A percentile compares a stretch with the other conserved stretches of the same genome.
Evolutionary conservation across 2,329 filamentous ascomycete genomes (phyloP).

Genomic region (Paramyrothecium sp.): DNA sequence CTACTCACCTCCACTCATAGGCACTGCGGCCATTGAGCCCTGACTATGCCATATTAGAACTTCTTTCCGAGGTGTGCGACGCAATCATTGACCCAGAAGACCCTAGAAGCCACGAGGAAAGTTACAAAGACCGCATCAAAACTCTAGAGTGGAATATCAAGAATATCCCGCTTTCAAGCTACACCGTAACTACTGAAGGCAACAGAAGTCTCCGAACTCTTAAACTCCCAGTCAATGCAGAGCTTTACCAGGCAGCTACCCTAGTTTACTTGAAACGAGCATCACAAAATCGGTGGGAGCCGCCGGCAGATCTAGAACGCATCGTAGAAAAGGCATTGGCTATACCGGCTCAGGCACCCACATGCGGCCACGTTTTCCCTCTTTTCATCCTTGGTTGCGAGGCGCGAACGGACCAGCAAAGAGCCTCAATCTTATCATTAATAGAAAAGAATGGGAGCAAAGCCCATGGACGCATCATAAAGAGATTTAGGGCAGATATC

Average conservation of each 20-base stretch:
- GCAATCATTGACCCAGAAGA: slow-evolving; percentile 10
- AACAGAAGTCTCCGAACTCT: not conserved
- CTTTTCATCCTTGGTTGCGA: slow-evolving; percentile 32
- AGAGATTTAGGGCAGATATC: slow-evolving; percentile 17
- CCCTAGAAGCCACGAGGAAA: slow-evolving; percentile 4
- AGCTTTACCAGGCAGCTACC: slow-evolving; percentile 14
- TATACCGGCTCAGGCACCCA: slow-evolving; percentile 4
- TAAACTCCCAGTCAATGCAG: not conserved
- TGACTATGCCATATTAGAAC: slow-evolving; percentile 8
- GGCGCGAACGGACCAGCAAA: slow-evolving; percentile 28
- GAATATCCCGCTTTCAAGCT: not conserved
- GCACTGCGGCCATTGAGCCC: slow-evolving; percentile 7
- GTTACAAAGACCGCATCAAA: slow-evolving; percentile 9
- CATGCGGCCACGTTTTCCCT: slow-evolving; percentile 31
- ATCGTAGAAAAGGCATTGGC: slow-evolving; percentile 15
- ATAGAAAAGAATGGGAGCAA: slow-evolving; percentile 22
- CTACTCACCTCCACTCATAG: slow-evolving; percentile 5
- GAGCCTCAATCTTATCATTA: slow-evolving; percentile 24
- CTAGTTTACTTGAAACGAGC: slow-evolving; percentile 14
- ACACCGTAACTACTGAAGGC: not conserved
- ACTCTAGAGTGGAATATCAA: slow-evolving; percentile 9
- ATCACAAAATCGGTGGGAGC: slow-evolving; percentile 20
- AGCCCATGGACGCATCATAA: slow-evolving; percentile 17
- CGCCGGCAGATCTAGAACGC: slow-evolving; percentile 13
- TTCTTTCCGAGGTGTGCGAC: slow-evolving; percentile 14